Percentiles rank a stretch among this genome's conserved stretches.
These are phyloP conservation scores for Zygotorulaspora sp. DNA, from an alignment of 805 yeast species.

Conservation along the genomic window DNA sequence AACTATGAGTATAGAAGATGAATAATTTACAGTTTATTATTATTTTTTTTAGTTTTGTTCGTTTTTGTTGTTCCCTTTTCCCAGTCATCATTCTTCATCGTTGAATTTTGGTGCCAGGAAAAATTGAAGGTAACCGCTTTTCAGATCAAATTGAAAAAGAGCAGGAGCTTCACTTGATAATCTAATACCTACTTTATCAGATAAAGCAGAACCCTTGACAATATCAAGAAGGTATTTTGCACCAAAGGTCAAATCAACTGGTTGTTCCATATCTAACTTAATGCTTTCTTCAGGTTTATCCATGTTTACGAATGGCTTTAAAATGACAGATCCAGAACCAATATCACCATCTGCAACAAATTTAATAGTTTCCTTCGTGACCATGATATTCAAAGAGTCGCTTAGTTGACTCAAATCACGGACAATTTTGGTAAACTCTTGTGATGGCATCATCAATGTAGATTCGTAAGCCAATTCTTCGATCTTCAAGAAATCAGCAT, in stretches of 20 bases:
- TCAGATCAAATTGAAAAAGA: slow-evolving; percentile 80
- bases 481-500: slow-evolving; percentile 86
- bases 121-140: slow-evolving; percentile 87
- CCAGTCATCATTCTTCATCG: slow-evolving; percentile 79
- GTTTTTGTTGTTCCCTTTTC: no score
- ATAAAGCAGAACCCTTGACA: slow-evolving; percentile 80
- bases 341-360: slow-evolving; percentile 88
- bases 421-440: slow-evolving; percentile 83
- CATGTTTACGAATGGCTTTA: slow-evolving; percentile 78
- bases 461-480: slow-evolving; percentile 93
- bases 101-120: slow-evolving; percentile 97
- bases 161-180: slow-evolving; percentile 92
- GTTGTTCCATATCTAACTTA: slow-evolving; percentile 72
- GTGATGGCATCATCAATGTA: slow-evolving; percentile 78
- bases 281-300: slow-evolving; percentile 75
- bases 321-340: slow-evolving; percentile 79
- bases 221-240: slow-evolving; percentile 86
- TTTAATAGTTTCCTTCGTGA: slow-evolving; percentile 88
- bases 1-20: neutral
- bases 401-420: slow-evolving; percentile 82
- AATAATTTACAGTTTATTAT: slow-evolving; percentile 10
- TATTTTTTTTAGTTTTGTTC: no score
- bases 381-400: slow-evolving; percentile 80
- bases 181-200: slow-evolving; percentile 73
- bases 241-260: slow-evolving; percentile 87